Evolutionary conservation across 176 grass and related monocot species (phyloP), one percentile per base, ranked within the genome.

Genomic region (Chrysopogon serrulatus): DNA sequence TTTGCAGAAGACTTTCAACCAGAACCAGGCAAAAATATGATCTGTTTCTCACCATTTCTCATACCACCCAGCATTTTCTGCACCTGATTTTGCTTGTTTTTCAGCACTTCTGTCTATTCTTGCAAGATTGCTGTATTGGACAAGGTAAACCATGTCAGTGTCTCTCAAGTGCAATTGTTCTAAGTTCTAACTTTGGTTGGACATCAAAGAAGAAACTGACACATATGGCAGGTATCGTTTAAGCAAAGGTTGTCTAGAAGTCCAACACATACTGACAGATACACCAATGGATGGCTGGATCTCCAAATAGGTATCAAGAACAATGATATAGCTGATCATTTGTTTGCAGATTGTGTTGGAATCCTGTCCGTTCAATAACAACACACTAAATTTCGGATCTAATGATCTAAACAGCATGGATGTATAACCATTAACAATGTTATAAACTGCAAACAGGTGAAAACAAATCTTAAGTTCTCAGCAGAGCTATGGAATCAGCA

Each of bases 11-110:
- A 90, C 10, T 30, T 65, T 21, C 23, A 84, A 81, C 0, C 10
- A 79, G 82, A 86, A 45, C 32, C 59, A 59, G 45, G 80, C 15
- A 49, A 41, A 87, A 66, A 15, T 68, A 63, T 41, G 57, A 79
- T 56, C 48, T 26, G 4, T 15, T 80, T 79, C 90, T 91, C 82
- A 99, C 96, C 96, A 99, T 85, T 96, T 96, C 67, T 99, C 96
- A 81, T 99, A 96, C 96, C 96, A 99, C 72, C 96, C 96, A 87
- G 91, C 96, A 85, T 95, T 91, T 85, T 96, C 89, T 62, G 71
- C 43, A 63, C 93, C 91, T 60, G 91, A 99, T 83, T 96, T 99
- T 42, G 96, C 93, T 91, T 99, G 91, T 67, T 99, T 99, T 72
- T 94, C 93, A 76, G 96, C 96, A 33, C 96, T 94, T 82, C 83